Conservation (phyloP, 805 yeast species). For the Kluyveromyces siamensis region DNA sequence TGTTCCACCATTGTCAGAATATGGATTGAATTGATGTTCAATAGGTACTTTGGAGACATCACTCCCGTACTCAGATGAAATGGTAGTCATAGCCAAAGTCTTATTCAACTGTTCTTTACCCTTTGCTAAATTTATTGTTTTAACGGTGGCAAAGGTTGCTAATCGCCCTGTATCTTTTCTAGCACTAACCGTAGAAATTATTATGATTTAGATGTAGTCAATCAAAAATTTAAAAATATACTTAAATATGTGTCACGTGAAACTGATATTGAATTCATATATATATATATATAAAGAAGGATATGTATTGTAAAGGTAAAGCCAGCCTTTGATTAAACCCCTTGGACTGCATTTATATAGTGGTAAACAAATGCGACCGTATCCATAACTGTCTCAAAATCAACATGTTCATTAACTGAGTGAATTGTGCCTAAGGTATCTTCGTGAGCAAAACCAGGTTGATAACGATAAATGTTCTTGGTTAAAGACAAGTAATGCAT, state of each 20-base stretch:
- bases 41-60: constrained; percentile 54
- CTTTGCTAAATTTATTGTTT: not conserved
- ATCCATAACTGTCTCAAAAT: constrained; percentile 16
- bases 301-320: not conserved
- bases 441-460: constrained; percentile 34
- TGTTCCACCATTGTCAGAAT: constrained; percentile 94
- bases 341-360: constrained; percentile 12
- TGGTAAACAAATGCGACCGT: constrained; percentile 16
- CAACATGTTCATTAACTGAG: constrained; percentile 17
- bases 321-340: constrained; percentile 11
- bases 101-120: too few relatives aligned
- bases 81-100: constrained; percentile 25
- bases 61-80: constrained; percentile 59
- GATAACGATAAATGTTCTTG: constrained; percentile 50
- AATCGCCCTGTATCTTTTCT: not conserved
- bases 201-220: not conserved
- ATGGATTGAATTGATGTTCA: constrained; percentile 89
- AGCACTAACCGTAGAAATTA: constrained; percentile 1
- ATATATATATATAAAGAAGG: too few relatives aligned
- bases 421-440: constrained; percentile 15
- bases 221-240: not conserved
- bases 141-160: constrained; percentile 1
- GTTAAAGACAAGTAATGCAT: constrained; percentile 55
- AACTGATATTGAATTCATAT: not conserved
- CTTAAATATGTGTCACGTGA: not conserved